phyloP scores from a whole-genome alignment of 352 stramenopile species.

The Phytophthora fragariae region DNA sequence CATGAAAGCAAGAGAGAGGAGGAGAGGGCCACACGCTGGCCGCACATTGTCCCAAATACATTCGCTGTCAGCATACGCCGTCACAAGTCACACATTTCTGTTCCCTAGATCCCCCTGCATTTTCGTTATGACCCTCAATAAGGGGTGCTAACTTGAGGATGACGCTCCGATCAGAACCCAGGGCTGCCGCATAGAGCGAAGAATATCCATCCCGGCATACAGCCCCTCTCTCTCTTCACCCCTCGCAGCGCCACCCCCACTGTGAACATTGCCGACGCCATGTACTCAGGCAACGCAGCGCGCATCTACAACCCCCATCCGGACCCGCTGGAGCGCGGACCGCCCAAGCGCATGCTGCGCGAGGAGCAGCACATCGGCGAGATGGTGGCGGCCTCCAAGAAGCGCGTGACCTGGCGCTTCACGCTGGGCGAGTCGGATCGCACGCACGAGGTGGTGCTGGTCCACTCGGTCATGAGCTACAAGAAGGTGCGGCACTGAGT shows the following conservation, averaged over 20 bases:
- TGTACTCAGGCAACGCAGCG: conserved; percentile 65
- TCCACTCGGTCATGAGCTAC: conserved; percentile 88
- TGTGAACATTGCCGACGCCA: conserved; percentile 21
- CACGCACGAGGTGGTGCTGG: conserved; percentile 77
- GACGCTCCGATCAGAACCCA: conserved; percentile 22
- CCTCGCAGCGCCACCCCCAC: background rate
- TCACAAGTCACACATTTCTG: conserved; percentile 34
- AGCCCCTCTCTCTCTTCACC: background rate
- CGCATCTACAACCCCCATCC: conserved; percentile 78
- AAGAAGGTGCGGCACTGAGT: conserved; percentile 64
- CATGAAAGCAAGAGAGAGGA: background rate
- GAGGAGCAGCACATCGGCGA: conserved; percentile 85
- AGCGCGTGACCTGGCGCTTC: conserved; percentile 86
- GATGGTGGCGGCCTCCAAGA: conserved; percentile 83
- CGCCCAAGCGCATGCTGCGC: conserved; percentile 74
- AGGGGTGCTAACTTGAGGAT: conserved; percentile 1
- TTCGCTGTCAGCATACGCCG: conserved; percentile 7
- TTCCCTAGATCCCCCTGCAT: conserved; percentile 27
- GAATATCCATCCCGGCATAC: background rate
- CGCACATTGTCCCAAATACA: conserved; percentile 27
- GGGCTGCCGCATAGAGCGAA: conserved; percentile 23
- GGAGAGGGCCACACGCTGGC: conserved; percentile 7
- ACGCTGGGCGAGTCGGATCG: conserved; percentile 78
- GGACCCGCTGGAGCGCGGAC: conserved; percentile 72
- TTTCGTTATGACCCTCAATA: conserved; percentile 21